Evolutionary conservation across 257 asterid species (phyloP).

Genomic region (Solanum ahanhuiri): DNA sequence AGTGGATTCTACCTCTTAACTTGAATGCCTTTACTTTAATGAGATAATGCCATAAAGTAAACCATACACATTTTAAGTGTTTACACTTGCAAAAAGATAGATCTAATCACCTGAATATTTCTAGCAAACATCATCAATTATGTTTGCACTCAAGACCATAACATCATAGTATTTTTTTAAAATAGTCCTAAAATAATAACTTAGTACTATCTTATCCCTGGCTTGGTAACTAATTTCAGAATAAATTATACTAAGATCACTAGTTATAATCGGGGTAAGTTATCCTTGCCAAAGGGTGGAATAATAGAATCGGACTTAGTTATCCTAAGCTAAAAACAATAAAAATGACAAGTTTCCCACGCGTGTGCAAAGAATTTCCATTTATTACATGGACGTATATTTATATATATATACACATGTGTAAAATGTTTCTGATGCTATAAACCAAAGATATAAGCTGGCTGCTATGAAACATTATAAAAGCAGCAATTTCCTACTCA

Average conservation of each 20-base stretch:
- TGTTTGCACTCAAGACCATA: background rate
- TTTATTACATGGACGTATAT: background rate
- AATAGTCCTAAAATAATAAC: background rate
- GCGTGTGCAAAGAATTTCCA: background rate
- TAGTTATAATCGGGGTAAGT: background rate
- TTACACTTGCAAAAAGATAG: background rate
- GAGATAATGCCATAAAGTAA: background rate
- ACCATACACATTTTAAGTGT: background rate
- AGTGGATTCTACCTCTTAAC: too few species aligned
- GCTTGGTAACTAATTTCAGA: background rate
- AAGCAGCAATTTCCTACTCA: constrained; percentile 13
- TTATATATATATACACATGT: background rate
- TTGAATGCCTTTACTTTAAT: background rate
- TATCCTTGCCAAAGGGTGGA: background rate
- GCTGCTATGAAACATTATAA: background rate
- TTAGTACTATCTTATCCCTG: background rate
- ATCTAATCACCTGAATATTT: background rate
- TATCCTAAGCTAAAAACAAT: background rate
- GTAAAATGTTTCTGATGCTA: background rate
- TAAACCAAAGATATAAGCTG: background rate
- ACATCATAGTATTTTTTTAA: background rate
- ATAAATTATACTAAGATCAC: background rate
- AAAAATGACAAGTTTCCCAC: background rate
- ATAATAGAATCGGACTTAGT: background rate
- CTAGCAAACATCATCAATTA: background rate